These are phyloP conservation scores for Neofusicoccum sp. DNA, from an alignment of 2,329 filamentous ascomycete genomes.

Conservation along the genomic window DNA sequence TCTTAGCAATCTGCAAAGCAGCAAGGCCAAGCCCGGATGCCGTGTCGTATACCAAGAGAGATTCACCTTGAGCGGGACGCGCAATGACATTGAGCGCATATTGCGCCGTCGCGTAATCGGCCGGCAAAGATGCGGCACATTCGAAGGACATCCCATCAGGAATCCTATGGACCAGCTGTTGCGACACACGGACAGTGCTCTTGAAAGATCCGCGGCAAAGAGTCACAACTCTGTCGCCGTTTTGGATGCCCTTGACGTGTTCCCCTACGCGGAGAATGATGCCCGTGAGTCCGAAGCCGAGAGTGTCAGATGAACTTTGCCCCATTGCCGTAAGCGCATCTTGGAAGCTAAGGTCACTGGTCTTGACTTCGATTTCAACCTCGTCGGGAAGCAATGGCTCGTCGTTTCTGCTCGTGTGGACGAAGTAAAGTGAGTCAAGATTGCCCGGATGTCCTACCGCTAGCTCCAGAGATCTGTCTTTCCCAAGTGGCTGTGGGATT, in stretches of 20 bases:
- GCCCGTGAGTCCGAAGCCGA: conserved; percentile 24
- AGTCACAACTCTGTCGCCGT: not conserved
- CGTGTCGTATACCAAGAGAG: conserved; percentile 32
- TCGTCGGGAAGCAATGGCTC: not conserved
- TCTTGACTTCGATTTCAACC: conserved; percentile 30
- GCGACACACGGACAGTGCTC: not conserved
- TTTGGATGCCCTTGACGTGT: not conserved
- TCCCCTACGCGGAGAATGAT: conserved; percentile 24
- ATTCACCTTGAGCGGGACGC: conserved; percentile 18
- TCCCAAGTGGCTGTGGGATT: not conserved
- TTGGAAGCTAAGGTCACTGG: conserved; percentile 6
- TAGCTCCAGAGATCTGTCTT: not conserved
- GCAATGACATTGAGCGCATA: conserved; percentile 27
- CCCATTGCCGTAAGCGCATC: conserved; percentile 24
- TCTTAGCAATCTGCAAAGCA: conserved; percentile 21
- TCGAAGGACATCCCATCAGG: not conserved
- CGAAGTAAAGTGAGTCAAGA: not conserved
- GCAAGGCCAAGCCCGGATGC: conserved; percentile 25
- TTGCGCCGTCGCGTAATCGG: not conserved
- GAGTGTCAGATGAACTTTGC: conserved; percentile 22
- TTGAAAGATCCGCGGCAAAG: not conserved
- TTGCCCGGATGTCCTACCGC: not conserved
- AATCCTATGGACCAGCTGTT: not conserved
- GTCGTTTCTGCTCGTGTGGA: not conserved
- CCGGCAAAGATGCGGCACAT: not conserved